Evolutionary conservation across 2,329 filamentous ascomycete species (phyloP), one percentile per base, ranked within the genome.

Genomic region (Aspergillus udagawae): DNA sequence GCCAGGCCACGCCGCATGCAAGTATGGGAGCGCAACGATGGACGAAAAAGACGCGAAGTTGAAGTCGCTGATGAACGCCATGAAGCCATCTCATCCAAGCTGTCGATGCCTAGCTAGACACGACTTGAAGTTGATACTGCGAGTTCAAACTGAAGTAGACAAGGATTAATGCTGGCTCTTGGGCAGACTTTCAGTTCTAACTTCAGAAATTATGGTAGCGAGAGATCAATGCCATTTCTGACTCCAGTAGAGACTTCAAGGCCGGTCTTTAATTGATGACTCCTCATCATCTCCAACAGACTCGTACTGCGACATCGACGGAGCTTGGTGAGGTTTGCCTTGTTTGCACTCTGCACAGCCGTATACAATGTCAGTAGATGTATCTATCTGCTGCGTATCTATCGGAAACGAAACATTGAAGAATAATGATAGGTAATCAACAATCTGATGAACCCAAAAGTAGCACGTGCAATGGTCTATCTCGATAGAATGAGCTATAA

Each of bases 1-100:
- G 69, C 66, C 21, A 68, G 56, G 23, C 47, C 51, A 44, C 68
- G 64, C 27, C 65, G 65, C 47, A 52, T 45, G 44, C 45, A 52
- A 44, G 54, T 38, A 55, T 56, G 58, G 38, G 61, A 53, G 52
- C 45, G 52, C 4, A 53, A 57, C n/a, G 47, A 41, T 44, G 50
- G 38, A 41, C 58, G 62, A 52, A 68, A 49, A 50, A 52, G 55
- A 21, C 60, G 63, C 47, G 60, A 52, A 28, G 60, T 38, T 49
- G 60, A 52, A 28, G 60, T 38, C 28, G n/a, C 55, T 32, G 47
- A 32, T 41, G 58, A 49, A 29, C 51, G 51, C 25, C 54, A 58
- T 32, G 45, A 27, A 21, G 54, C 28, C 64, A 66, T 65, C 42
- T 35, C 58, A 7, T 21, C 17, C 21, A 21, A 25, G 23, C 10